Evolutionary conservation across 129 eudicot genomes (phyloP).

Genomic region (Glebionis coronaria): DNA sequence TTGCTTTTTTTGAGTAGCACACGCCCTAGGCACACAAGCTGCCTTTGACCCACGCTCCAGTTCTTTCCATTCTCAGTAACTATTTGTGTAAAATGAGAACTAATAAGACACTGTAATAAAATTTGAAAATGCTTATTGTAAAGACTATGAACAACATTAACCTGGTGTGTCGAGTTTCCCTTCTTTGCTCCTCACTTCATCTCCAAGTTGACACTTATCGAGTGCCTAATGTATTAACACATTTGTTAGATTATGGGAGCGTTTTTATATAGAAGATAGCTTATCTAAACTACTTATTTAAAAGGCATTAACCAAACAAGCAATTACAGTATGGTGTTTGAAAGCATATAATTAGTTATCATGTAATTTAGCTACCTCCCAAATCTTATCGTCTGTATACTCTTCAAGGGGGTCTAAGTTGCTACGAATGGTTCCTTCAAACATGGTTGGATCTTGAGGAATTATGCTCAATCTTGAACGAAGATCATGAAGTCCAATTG

Average conservation of each 20-base stretch:
- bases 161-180: constrained; percentile 70
- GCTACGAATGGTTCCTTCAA: constrained; percentile 33
- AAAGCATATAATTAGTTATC: neutral
- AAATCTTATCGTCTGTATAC: neutral
- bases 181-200: constrained; percentile 18
- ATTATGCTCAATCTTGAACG: too few species aligned
- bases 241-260: constrained; percentile 3
- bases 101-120: neutral
- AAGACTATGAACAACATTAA: neutral
- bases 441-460: too few species aligned
- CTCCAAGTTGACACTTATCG: constrained; percentile 15
- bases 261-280: too few species aligned
- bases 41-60: constrained; percentile 79
- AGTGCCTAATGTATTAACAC: constrained; percentile 45
- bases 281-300: too few species aligned
- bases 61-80: constrained; percentile 58
- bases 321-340: neutral
- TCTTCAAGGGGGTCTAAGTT: constrained; percentile 91
- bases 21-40: constrained; percentile 49
- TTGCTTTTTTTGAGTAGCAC: too few species aligned
- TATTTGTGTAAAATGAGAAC: constrained; percentile 4
- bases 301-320: too few species aligned
- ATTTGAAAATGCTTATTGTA: too few species aligned
- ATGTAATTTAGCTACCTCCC: neutral
- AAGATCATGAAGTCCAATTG: constrained; percentile 29